Percentiles rank a stretch among this genome's conserved stretches.
These are phyloP conservation scores for Dalbergia cochinchinensis DNA, from an alignment of 306 rosid species.

Conservation along the genomic window DNA sequence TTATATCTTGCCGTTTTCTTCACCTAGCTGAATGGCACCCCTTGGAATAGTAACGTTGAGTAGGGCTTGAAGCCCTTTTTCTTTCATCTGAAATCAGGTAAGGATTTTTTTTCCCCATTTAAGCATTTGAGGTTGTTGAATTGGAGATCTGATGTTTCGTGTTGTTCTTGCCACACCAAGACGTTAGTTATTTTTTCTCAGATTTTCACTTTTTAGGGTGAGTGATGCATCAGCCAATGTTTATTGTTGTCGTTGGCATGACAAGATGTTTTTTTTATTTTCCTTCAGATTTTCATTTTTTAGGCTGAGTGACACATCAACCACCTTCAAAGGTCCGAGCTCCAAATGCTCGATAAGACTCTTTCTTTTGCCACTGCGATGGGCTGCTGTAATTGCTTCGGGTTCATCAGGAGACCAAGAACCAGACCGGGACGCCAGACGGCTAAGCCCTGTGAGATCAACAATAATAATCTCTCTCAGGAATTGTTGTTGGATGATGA, in stretches of 20 bases:
- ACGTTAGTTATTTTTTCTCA: too few species aligned
- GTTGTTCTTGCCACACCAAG: neutral
- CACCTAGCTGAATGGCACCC: conserved; percentile 99
- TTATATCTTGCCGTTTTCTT: conserved; percentile 57
- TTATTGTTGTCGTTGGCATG: conserved; percentile 1
- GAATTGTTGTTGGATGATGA: conserved; percentile 74
- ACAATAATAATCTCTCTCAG: conserved; percentile 57
- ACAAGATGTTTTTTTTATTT: conserved; percentile 29
- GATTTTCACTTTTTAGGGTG: too few species aligned
- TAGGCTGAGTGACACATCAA: conserved; percentile 52
- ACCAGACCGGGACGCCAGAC: conserved; percentile 38
- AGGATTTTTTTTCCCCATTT: neutral
- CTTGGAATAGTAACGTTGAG: conserved; percentile 65
- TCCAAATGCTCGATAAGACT: conserved; percentile 69
- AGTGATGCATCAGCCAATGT: too few species aligned
- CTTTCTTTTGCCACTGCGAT: conserved; percentile 59
- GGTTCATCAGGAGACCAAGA: conserved; percentile 59
- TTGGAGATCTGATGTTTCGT: conserved; percentile 8
- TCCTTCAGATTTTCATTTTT: conserved; percentile 51
- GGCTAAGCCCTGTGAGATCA: conserved; percentile 45
- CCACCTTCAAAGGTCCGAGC: conserved; percentile 46
- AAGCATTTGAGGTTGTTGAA: neutral
- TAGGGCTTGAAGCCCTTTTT: conserved; percentile 68
- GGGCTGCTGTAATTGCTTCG: conserved; percentile 93
- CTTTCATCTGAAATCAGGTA: conserved; percentile 59